Evolutionary conservation across 768 basidiomycete genomes (phyloP).

Genomic region (Mycena pura): DNA sequence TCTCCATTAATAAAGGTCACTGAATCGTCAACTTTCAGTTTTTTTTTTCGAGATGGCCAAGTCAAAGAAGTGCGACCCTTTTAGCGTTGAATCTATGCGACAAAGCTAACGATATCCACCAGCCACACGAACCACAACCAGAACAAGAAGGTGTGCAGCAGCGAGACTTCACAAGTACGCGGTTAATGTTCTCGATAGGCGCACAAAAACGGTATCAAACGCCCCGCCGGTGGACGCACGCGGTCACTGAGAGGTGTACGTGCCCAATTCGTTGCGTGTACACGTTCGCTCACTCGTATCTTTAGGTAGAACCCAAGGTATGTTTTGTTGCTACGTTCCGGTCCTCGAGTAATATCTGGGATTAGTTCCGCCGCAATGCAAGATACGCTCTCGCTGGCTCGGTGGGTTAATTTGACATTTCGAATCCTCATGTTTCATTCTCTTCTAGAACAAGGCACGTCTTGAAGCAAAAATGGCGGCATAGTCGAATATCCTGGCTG

Average conservation of each 20-base stretch:
- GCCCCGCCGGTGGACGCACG: constrained; percentile 72
- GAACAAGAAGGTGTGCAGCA: constrained; percentile 71
- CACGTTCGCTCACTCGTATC: not conserved
- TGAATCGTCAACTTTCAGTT: constrained; percentile 40
- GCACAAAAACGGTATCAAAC: constrained; percentile 97
- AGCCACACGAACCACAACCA: constrained; percentile 97
- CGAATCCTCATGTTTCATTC: not conserved
- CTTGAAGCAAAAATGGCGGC: constrained; percentile 62
- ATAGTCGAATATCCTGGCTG: constrained; percentile 39
- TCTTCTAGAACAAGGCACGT: constrained; percentile 68
- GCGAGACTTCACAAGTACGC: constrained; percentile 39
- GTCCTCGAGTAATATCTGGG: not conserved
- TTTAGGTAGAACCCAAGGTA: constrained; percentile 84
- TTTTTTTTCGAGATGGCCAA: constrained; percentile 79
- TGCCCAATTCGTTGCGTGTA: constrained; percentile 34
- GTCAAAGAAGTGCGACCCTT: constrained; percentile 86
- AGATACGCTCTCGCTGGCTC: constrained; percentile 76
- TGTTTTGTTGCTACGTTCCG: constrained; percentile 25
- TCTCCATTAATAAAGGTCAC: not conserved
- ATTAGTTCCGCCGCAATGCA: constrained; percentile 86
- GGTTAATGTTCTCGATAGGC: constrained; percentile 96
- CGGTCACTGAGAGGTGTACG: constrained; percentile 92
- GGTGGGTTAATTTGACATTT: constrained; percentile 58
- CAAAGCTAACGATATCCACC: constrained; percentile 21
- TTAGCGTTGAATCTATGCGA: not conserved